Conservation (phyloP, 2,329 filamentous ascomycete species). For the Domatiomyces globalis region DNA sequence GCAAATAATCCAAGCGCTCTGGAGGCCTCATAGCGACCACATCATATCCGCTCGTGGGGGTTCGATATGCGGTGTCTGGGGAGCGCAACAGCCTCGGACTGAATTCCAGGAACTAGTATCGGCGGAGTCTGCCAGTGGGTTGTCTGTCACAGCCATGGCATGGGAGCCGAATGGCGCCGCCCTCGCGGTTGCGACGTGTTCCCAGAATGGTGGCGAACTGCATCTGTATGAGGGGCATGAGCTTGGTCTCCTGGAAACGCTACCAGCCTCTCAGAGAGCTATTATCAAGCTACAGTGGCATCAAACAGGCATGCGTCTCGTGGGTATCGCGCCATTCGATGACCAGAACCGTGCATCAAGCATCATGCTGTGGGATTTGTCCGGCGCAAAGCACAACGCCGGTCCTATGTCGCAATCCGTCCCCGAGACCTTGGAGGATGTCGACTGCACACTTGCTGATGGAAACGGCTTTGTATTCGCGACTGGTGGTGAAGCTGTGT, state of each 20-base stretch:
- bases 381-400: constrained; percentile 6
- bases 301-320: constrained; percentile 25
- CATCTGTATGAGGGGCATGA: constrained; percentile 31
- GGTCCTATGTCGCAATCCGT: constrained; percentile 14
- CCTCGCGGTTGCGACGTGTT: constrained; percentile 34
- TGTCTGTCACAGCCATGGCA: constrained; percentile 31
- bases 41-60: constrained; percentile 31
- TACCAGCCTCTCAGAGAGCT: constrained; percentile 32
- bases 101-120: constrained; percentile 10
- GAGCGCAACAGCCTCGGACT: constrained; percentile 3
- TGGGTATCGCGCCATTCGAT: constrained; percentile 31
- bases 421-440: constrained; percentile 26
- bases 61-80: constrained; percentile 33
- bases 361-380: constrained; percentile 31
- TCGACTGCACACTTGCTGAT: constrained; percentile 29
- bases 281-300: constrained; percentile 32
- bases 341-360: constrained; percentile 8
- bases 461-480: constrained; percentile 24
- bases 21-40: constrained; percentile 32
- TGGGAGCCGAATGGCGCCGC: constrained; percentile 33
- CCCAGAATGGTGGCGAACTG: constrained; percentile 30
- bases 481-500: constrained; percentile 14
- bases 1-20: constrained; percentile 30
- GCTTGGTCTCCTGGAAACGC: constrained; percentile 28
- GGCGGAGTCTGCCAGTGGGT: constrained; percentile 6